phyloP scores from a whole-genome alignment of 306 rosid species.

The Rubus parviflorus region DNA sequence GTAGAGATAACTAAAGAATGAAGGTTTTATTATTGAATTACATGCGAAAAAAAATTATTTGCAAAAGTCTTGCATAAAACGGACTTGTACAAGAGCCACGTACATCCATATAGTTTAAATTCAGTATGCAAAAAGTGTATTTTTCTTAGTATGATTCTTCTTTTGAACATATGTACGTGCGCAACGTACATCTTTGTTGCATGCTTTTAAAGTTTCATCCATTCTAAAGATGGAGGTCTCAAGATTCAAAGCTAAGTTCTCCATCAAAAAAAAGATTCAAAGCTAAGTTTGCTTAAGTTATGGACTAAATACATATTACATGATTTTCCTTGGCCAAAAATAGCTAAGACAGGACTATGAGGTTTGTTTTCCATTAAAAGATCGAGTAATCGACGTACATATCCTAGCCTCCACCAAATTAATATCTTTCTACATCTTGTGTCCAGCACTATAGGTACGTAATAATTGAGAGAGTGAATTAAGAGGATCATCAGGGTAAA shows the following conservation, averaged over 20 bases:
- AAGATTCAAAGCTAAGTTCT: background rate
- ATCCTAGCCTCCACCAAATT: background rate
- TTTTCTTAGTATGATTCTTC: background rate
- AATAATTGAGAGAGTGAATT: background rate
- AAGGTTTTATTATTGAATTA: too few relatives aligned
- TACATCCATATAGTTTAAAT: background rate
- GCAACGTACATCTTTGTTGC: background rate
- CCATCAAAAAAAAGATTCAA: too few relatives aligned
- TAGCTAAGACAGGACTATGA: background rate
- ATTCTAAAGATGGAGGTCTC: background rate
- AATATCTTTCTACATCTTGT: background rate
- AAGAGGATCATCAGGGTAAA: background rate
- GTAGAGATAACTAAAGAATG: too few relatives aligned
- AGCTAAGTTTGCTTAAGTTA: background rate
- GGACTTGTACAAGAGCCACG: too few relatives aligned
- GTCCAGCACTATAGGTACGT: slow-evolving; percentile 1
- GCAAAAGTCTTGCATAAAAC: too few relatives aligned
- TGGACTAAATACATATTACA: background rate
- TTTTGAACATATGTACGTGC: background rate
- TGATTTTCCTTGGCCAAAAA: background rate
- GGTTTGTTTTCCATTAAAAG: background rate
- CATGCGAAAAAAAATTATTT: too few relatives aligned
- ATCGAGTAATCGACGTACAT: background rate
- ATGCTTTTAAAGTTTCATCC: background rate
- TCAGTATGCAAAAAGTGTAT: background rate